Evolutionary conservation across 2,329 filamentous ascomycete genomes (phyloP), one percentile per base, ranked within the genome.

Genomic region (Metarhizium robertsii): DNA sequence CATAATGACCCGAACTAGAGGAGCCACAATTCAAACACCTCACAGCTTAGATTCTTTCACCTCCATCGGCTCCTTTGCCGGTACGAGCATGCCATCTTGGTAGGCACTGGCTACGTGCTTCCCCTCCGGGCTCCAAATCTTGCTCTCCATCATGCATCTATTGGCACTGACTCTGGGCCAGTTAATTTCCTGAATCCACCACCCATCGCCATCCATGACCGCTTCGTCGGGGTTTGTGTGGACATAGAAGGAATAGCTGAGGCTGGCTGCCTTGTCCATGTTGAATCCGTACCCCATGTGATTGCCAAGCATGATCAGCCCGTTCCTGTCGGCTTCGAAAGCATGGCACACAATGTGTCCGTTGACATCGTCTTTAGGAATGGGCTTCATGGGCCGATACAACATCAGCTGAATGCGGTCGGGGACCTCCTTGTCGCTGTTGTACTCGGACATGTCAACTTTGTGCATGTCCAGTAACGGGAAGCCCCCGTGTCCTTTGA

Each of bases 71-170:
- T 61, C 63, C 40, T 58, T 55, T 6, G 36, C 42, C 6, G 69
- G 71, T 36, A 67, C 55, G 29, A 74, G 58, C 10, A 79, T 71
- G 3, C 78, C 79, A 58, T 82, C 79, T 59, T 82, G 79, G 56
- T 79, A 80, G 49, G 75, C 77, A 1, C 75, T 80, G 5, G 79
- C 79, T 1, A 82, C 73, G 60, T 81, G 79, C 25, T 74, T 69
- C 2, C 79, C 79, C 2, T 65, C 60, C 0, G 79, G 79, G 57
- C 78, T 81, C 79, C 79, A 82, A 36, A 79, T 74, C 66, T 76
- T 76, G 54, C 70, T 74, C 63, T 76, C 69, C 57, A 81, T 65
- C 50, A 77, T 70, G 2, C 71, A 75, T 46, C 79, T 68, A 0
- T 77, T 77, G 2, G 74, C 72, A 25, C 67, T 73, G 3, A 74